Base-by-base conservation (phyloP, 139 green algal species). In the Coelastrella sp. region DNA sequence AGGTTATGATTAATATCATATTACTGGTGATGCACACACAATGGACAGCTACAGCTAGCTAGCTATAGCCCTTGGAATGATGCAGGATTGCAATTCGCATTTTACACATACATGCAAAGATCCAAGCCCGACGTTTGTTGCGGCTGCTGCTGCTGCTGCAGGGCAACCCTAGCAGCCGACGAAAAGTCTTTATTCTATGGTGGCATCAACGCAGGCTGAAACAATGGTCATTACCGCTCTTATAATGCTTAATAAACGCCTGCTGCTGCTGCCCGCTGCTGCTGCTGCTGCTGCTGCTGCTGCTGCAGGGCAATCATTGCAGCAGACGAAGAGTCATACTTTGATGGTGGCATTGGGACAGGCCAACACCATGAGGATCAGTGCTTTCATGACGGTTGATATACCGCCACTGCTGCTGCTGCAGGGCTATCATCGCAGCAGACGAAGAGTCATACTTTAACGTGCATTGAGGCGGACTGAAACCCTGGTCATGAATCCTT, bases 361-460 rank as follows among this genome's bases (percentile, higher is more conserved):
- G 20, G 85, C 85, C 11, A 73, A 89, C 3, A 73, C 66, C 32
- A 47, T 47, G 3, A 19, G 3, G 17, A 19, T n/a, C 11, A 7
- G 56, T 56, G 19, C 5, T 23, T 7, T 32, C 7, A 5, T 7
- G 5, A 54, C 5, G 23, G 13, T 32, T 10, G 14, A 56, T 10
- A 57, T 61, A 7, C 2, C 17, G 10, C 22, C 5, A 5, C 32
- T 47, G 32, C 32, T 47, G 32, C 32, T 47, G 32, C 32, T 2
- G 32, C 32, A 47, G 32, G 32, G 32, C 32, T 2, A 47, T 47
- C 32, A 54, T 83, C 0, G 58, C 57, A 13, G 16, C 57, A 16
- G 85, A 81, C 20, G 85, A 89, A 57, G 85, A 89, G n/a, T n/a
- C 71, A 5, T 47, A 22, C 57, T 75, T 89, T 73, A 73, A 89